Evolutionary conservation across 192 early-diverging fungal genomes (phyloP).

Genomic region (Geranomyces michiganensis): DNA sequence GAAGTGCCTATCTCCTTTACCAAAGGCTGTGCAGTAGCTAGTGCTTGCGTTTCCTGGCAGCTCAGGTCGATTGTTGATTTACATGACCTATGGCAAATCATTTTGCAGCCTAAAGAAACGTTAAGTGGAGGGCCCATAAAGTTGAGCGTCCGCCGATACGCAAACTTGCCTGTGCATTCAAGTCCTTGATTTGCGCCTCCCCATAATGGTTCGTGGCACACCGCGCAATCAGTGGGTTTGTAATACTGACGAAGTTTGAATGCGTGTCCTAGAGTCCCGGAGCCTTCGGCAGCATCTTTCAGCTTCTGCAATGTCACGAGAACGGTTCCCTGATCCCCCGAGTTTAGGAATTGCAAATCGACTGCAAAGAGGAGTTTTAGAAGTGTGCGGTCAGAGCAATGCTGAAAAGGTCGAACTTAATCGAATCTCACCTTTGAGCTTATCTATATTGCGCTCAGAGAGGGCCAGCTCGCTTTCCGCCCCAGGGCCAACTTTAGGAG

Average conservation of each 20-base stretch:
- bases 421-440: slow-evolving; percentile 19
- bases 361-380: too few relatives aligned
- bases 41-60: slow-evolving; percentile 38
- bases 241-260: slow-evolving; percentile 48
- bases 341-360: neutral
- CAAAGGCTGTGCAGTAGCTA: slow-evolving; percentile 45
- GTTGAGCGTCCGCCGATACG: neutral
- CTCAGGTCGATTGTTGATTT: slow-evolving; percentile 40
- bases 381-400: neutral
- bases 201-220: slow-evolving; percentile 57
- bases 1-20: slow-evolving; percentile 29
- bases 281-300: slow-evolving; percentile 5
- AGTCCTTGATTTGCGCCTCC: slow-evolving; percentile 49
- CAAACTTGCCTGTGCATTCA: slow-evolving; percentile 50
- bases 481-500: slow-evolving; percentile 1
- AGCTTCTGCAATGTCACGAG: neutral
- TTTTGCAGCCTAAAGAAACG: slow-evolving; percentile 37
- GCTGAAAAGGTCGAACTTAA: neutral
- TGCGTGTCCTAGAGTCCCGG: slow-evolving; percentile 38
- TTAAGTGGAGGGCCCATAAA: neutral
- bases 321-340: slow-evolving; percentile 4
- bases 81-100: slow-evolving; percentile 49
- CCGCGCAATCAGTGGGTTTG: slow-evolving; percentile 55
- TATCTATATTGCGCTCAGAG: slow-evolving; percentile 26
- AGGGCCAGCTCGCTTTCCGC: slow-evolving; percentile 38